phyloP scores from a whole-genome alignment of 495 filamentous ascomycete species.

The Opeltia flavorubescens region DNA sequence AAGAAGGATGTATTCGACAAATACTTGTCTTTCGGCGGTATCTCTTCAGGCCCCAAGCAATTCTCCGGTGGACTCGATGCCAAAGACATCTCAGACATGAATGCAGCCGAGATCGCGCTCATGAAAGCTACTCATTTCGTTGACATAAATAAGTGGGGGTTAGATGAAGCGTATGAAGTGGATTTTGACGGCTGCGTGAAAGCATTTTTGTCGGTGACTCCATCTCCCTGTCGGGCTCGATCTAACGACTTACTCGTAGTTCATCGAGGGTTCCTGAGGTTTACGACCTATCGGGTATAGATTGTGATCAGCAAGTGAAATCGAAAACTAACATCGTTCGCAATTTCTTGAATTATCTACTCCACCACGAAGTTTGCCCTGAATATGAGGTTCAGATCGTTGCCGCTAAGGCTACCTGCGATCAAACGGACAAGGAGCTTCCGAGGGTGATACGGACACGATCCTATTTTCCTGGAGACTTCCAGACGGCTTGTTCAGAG shows the following conservation, averaged over 20 bases:
- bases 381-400: slow-evolving; percentile 57
- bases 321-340: slow-evolving; percentile 42
- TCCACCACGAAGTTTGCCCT: slow-evolving; percentile 70
- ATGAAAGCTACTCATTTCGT: slow-evolving; percentile 48
- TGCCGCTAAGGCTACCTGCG: slow-evolving; percentile 52
- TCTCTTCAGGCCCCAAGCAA: slow-evolving; percentile 49
- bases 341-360: slow-evolving; percentile 83
- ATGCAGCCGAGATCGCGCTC: slow-evolving; percentile 44
- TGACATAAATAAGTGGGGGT: slow-evolving; percentile 27
- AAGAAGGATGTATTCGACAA: slow-evolving; percentile 55
- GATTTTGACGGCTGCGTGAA: slow-evolving; percentile 67
- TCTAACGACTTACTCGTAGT: slow-evolving; percentile 8
- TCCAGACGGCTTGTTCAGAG: slow-evolving; percentile 55
- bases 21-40: slow-evolving; percentile 74
- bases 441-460: slow-evolving; percentile 37
- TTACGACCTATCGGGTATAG: slow-evolving; percentile 32
- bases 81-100: slow-evolving; percentile 37
- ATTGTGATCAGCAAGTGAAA: slow-evolving; percentile 31
- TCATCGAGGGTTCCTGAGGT: slow-evolving; percentile 33
- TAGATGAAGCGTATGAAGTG: slow-evolving; percentile 41
- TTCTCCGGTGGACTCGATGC: slow-evolving; percentile 48
- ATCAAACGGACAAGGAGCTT: slow-evolving; percentile 52
- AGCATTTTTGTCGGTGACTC: slow-evolving; percentile 51
- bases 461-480: slow-evolving; percentile 48
- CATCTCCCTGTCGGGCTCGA: background rate